Evolutionary conservation across 2,329 filamentous ascomycete species (phyloP).

Genomic region (Cercospora sesami): DNA sequence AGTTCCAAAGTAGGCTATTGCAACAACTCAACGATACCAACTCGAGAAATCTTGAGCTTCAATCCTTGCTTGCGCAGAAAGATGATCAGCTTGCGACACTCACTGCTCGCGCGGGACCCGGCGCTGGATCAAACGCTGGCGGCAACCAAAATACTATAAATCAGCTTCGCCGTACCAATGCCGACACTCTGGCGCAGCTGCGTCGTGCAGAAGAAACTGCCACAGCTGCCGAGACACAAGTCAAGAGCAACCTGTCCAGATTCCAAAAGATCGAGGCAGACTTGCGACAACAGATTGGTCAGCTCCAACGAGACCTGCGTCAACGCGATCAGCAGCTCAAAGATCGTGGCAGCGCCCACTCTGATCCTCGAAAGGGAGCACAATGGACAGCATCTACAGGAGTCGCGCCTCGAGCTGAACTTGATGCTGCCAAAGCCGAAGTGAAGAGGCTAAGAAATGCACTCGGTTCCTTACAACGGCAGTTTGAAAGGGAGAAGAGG

Average conservation of each 20-base stretch:
- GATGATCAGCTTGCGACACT: conserved; percentile 23
- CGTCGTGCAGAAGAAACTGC: conserved; percentile 15
- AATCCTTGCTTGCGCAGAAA: conserved; percentile 25
- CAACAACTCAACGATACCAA: conserved; percentile 23
- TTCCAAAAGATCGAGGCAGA: conserved; percentile 18
- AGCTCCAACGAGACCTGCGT: conserved; percentile 8
- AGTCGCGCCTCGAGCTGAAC: conserved; percentile 14
- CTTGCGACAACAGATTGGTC: conserved; percentile 13
- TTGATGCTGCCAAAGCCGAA: conserved; percentile 16
- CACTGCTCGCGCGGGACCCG: conserved; percentile 11
- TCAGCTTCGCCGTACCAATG: conserved; percentile 12
- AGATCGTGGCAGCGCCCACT: neutral
- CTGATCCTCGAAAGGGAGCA: conserved; percentile 1
- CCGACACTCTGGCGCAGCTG: conserved; percentile 14
- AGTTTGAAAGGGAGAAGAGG: conserved; percentile 26
- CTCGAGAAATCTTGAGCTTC: conserved; percentile 24
- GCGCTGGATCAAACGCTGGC: neutral
- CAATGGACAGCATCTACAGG: conserved; percentile 11
- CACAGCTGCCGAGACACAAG: conserved; percentile 13
- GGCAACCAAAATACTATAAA: neutral
- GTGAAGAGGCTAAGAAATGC: conserved; percentile 16
- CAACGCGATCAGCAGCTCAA: conserved; percentile 9
- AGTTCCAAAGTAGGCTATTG: conserved; percentile 23
- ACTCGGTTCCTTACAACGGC: conserved; percentile 20
- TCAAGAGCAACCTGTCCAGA: conserved; percentile 14